These are phyloP conservation scores for Penicillium sp. DNA, from an alignment of 2,329 filamentous ascomycete genomes.

Conservation along the genomic window DNA sequence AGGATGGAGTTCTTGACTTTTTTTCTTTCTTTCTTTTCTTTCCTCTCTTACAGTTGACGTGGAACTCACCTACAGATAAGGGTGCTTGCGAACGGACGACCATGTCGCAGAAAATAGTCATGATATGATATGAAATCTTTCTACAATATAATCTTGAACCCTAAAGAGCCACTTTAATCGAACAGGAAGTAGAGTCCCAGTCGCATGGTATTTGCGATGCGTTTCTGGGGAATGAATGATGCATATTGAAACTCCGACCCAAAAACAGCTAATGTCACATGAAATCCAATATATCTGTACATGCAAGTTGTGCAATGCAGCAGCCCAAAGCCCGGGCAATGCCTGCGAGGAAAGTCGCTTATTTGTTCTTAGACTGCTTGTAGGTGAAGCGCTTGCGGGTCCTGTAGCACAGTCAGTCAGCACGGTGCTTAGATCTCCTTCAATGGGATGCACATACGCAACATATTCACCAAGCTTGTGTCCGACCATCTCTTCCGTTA, in stretches of 20 bases:
- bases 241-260: conserved; percentile 25
- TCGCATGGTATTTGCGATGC: not conserved
- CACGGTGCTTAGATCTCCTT: not conserved
- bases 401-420: conserved; percentile 40
- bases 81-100: not conserved
- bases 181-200: not conserved
- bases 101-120: not conserved
- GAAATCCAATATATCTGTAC: conserved; percentile 28
- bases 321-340: conserved; percentile 1
- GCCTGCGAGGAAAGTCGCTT: conserved; percentile 21
- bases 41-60: not conserved
- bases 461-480: conserved; percentile 94
- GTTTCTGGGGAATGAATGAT: not conserved
- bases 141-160: not conserved
- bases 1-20: conserved; percentile 16
- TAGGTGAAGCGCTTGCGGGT: conserved; percentile 69
- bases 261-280: conserved; percentile 24
- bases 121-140: conserved; percentile 1
- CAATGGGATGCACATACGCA: conserved; percentile 61
- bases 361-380: conserved; percentile 72
- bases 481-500: conserved; percentile 95
- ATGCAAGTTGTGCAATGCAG: conserved; percentile 12
- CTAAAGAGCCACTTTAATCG: not conserved
- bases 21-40: conserved; percentile 1
- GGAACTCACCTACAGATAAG: not conserved